These are phyloP conservation scores for Lachancea thermotolerans DNA, from an alignment of 805 yeast species.

Conservation along the genomic window DNA sequence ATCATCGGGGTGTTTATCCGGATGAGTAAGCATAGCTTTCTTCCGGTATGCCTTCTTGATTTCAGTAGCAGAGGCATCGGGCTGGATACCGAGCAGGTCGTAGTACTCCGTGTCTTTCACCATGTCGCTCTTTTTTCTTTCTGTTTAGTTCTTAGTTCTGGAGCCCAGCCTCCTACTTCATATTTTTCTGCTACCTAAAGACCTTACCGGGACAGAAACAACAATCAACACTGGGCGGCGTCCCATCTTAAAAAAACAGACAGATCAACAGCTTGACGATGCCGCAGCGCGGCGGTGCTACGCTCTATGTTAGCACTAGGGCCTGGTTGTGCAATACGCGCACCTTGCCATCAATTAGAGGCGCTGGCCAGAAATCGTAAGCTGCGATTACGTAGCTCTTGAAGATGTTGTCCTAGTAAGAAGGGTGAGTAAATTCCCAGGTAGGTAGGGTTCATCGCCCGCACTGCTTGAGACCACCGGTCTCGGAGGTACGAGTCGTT, in stretches of 20 bases:
- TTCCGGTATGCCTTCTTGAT: constrained; percentile 92
- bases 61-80: constrained; percentile 69
- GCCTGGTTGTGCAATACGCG: too few species aligned
- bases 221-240: too few species aligned
- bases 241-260: too few species aligned
- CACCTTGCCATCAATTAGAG: not conserved
- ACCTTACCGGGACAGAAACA: too few species aligned
- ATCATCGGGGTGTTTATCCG: constrained; percentile 95
- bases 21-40: constrained; percentile 84
- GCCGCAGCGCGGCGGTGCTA: too few species aligned
- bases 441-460: not conserved
- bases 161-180: not conserved
- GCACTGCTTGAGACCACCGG: not conserved
- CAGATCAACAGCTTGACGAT: too few species aligned
- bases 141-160: not conserved
- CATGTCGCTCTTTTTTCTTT: constrained; percentile 36
- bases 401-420: not conserved
- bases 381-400: not conserved
- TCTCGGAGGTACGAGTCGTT: constrained; percentile 1
- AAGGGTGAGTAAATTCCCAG: not conserved
- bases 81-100: constrained; percentile 63
- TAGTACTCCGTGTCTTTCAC: constrained; percentile 84
- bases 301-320: too few species aligned
- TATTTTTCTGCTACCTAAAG: too few species aligned
- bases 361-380: not conserved